phyloP scores from a whole-genome alignment of 192 early-diverging fungal genomes.

The Dispira parvispora region DNA sequence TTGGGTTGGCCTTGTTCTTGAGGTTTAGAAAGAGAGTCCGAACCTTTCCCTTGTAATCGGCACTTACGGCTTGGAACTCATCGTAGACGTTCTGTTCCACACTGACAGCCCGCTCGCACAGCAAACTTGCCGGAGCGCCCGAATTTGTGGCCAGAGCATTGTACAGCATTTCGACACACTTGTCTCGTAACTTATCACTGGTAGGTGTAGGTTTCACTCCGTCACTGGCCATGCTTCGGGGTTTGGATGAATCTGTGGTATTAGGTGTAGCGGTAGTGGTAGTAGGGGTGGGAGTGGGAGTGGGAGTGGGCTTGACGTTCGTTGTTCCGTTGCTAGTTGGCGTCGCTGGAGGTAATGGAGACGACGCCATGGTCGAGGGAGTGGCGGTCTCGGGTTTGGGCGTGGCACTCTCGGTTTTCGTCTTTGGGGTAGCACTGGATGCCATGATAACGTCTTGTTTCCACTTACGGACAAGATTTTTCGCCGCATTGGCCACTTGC shows the following conservation, averaged over 20 bases:
- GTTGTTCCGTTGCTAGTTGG: too few relatives aligned
- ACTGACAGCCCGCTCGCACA: constrained; percentile 30
- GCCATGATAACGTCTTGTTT: constrained; percentile 15
- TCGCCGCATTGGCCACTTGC: background rate
- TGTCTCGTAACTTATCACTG: constrained; percentile 50
- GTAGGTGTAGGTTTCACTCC: constrained; percentile 22
- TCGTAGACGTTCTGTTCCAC: constrained; percentile 49
- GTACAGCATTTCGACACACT: constrained; percentile 70
- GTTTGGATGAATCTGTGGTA: constrained; percentile 5
- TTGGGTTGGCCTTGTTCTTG: constrained; percentile 60
- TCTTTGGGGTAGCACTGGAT: too few relatives aligned
- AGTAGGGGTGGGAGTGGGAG: background rate
- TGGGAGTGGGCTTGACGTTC: background rate
- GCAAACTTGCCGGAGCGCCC: constrained; percentile 27
- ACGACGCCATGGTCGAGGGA: constrained; percentile 3
- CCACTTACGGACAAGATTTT: constrained; percentile 4
- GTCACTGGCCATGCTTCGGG: constrained; percentile 24
- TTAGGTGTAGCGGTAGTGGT: background rate
- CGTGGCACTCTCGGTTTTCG: too few relatives aligned
- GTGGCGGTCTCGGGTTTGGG: background rate
- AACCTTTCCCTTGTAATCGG: constrained; percentile 55
- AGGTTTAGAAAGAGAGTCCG: constrained; percentile 65
- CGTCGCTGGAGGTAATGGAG: constrained; percentile 2
- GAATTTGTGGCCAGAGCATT: constrained; percentile 39
- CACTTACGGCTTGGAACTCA: constrained; percentile 28